Base-by-base conservation (phyloP, 2,329 filamentous ascomycete genomes). In the Emericellopsis atlantica region DNA sequence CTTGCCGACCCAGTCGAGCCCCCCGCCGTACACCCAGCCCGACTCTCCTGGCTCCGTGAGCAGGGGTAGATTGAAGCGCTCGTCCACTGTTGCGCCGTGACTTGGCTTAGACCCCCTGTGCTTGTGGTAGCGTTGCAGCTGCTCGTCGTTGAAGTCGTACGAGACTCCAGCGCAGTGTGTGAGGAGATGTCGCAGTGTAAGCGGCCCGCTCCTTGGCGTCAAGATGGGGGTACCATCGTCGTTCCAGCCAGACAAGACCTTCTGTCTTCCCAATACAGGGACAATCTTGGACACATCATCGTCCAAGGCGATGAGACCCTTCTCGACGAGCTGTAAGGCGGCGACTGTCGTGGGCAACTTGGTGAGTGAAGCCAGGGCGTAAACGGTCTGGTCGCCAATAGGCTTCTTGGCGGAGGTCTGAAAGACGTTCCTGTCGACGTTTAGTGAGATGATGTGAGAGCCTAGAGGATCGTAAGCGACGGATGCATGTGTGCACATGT, bases 141-240 rank as follows among this genome's bases (percentile, higher is more conserved):
- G 54, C 0, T 65, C 58, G 39, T 69, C 59, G 14, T 54, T 50
- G 11, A 57, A 32, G 35, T 69, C 66, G 48, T 71, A 69, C 2
- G 55, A 58, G 0, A 72, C 43, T 2, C 72, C 72, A 6, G 60
- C 54, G 0, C 69, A 67, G 49, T 76, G 72, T 0, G 65, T 67
- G 4, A 76, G 58, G 1, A 76, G 58, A 18, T 38, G 26, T 14
- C 36, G 36, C 10, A 38, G 36, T 5, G 36, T 38, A 22, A 38
- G 23, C 16, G 22, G 36, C 10, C 26, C 2, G 4, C 14, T 26
- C 6, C 22, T 6, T 6, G 16, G 11, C 36, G 23, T 24, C 11
- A 38, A 14, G 11, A 38, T 29, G 26, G 36, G 21, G 6, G 16
- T 15, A 14, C 36, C 36, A 22, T n/a, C 14, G 12, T n/a, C 22